Percentiles rank a stretch among this genome's conserved stretches.
Evolutionary conservation across 805 yeast species (phyloP).

Genomic region (Ascoidea asiatica): DNA sequence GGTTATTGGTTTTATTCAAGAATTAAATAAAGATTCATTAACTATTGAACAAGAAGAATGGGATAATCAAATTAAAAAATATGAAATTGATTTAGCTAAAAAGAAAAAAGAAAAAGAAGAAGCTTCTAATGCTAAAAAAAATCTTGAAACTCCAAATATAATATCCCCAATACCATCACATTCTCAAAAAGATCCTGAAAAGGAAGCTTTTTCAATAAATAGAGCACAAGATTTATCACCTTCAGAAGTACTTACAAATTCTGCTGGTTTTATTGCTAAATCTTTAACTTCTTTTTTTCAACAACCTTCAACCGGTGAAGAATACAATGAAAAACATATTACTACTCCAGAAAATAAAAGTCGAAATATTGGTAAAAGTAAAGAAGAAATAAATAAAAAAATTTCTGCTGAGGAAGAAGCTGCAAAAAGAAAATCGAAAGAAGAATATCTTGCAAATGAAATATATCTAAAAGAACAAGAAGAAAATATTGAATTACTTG

Average conservation of each 20-base stretch:
- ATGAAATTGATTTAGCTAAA: conserved; percentile 16
- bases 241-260: conserved; percentile 16
- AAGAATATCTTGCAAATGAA: conserved; percentile 23
- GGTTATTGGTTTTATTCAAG: conserved; percentile 68
- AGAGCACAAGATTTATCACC: conserved; percentile 12
- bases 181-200: neutral
- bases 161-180: neutral
- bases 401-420: conserved; percentile 13
- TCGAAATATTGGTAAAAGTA: too few relatives aligned
- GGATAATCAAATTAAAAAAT: conserved; percentile 29
- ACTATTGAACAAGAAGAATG: conserved; percentile 51
- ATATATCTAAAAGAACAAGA: conserved; percentile 28
- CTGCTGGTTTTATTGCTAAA: conserved; percentile 11
- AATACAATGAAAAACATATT: conserved; percentile 1
- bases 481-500: conserved; percentile 34
- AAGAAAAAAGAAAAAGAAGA: conserved; percentile 1
- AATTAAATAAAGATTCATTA: conserved; percentile 40
- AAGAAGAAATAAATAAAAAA: too few relatives aligned
- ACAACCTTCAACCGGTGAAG: conserved; percentile 3
- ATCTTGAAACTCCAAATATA: neutral
- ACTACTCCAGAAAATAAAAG: too few relatives aligned
- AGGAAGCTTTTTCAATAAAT: conserved; percentile 3
- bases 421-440: conserved; percentile 22
- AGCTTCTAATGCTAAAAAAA: neutral
- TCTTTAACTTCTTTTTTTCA: conserved; percentile 14